These are phyloP conservation scores for Aurinia saxatilis DNA, from an alignment of 345 rosid genomes.

Conservation along the genomic window DNA sequence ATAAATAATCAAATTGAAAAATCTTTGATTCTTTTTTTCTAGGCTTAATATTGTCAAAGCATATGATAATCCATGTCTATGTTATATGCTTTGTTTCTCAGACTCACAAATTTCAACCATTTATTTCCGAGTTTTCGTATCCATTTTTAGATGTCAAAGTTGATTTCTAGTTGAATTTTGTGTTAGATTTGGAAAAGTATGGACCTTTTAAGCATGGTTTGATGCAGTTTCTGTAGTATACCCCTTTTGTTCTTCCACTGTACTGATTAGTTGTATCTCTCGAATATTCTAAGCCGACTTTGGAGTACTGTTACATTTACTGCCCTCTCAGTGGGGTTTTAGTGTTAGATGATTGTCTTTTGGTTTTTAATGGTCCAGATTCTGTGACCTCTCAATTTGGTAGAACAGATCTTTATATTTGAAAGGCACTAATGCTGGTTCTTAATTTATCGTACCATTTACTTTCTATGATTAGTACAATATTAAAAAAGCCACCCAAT, in stretches of 20 bases:
- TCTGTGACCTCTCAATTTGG: constrained; percentile 10
- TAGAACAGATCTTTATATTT: constrained; percentile 6
- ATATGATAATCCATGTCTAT: too few species aligned
- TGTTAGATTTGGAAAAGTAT: not conserved
- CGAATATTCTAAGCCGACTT: not conserved
- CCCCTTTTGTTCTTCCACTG: not conserved
- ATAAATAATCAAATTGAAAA: too few species aligned
- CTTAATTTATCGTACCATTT: constrained; percentile 18
- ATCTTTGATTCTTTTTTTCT: not conserved
- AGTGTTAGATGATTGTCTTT: constrained; percentile 14
- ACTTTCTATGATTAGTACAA: constrained; percentile 20
- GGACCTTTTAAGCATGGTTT: not conserved
- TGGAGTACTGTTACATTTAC: not conserved
- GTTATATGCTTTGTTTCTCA: not conserved
- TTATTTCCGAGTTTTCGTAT: not conserved
- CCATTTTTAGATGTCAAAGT: not conserved
- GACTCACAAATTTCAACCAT: not conserved
- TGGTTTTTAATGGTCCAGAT: not conserved
- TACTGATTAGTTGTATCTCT: constrained; percentile 3
- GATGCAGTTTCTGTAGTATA: not conserved
- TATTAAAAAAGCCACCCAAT: constrained; percentile 20
- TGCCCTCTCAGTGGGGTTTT: constrained; percentile 1
- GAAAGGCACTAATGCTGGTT: constrained; percentile 17
- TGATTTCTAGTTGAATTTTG: not conserved
- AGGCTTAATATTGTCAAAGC: not conserved